Percentiles rank a stretch among this genome's conserved stretches.
Evolutionary conservation across 2,329 filamentous ascomycete species (phyloP).

Genomic region (Cladophialophora chaetospira): DNA sequence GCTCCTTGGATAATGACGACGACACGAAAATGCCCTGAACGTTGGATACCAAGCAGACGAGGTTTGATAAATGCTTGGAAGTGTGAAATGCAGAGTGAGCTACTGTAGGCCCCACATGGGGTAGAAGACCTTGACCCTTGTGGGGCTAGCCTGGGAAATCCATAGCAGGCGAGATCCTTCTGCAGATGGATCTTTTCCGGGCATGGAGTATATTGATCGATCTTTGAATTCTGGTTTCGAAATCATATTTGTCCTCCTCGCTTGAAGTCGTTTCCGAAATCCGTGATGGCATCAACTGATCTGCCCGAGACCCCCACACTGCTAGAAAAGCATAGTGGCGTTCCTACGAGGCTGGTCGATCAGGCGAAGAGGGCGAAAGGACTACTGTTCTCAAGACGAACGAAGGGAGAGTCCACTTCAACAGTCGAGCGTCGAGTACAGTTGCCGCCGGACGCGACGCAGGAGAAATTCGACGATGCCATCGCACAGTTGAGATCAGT

Average conservation of each 20-base stretch:
- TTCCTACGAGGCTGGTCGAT: slow-evolving; percentile 6
- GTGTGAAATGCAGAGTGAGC: too few species aligned
- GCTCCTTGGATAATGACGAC: too few species aligned
- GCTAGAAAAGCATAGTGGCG: slow-evolving; percentile 9
- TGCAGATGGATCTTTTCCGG: slow-evolving; percentile 1
- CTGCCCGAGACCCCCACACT: slow-evolving; percentile 8
- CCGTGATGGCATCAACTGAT: background rate
- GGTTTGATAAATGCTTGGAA: too few species aligned
- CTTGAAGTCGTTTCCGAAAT: background rate
- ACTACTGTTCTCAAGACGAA: slow-evolving; percentile 10
- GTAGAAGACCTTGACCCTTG: background rate
- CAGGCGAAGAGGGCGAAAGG: slow-evolving; percentile 14
- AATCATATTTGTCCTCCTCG: too few species aligned
- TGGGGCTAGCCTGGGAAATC: background rate
- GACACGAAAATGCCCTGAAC: too few species aligned
- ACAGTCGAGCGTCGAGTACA: background rate
- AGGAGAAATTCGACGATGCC: slow-evolving; percentile 10
- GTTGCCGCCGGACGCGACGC: slow-evolving; percentile 10
- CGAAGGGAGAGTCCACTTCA: background rate
- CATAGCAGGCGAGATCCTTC: background rate
- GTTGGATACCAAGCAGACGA: too few species aligned
- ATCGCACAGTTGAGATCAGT: slow-evolving; percentile 3
- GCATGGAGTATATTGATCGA: too few species aligned
- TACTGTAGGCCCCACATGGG: too few species aligned
- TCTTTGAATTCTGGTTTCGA: too few species aligned